A percentile compares a stretch with the other conserved stretches of the same genome.
phyloP scores from a whole-genome alignment of 2,329 filamentous ascomycete species.

The Penicillium sp. region DNA sequence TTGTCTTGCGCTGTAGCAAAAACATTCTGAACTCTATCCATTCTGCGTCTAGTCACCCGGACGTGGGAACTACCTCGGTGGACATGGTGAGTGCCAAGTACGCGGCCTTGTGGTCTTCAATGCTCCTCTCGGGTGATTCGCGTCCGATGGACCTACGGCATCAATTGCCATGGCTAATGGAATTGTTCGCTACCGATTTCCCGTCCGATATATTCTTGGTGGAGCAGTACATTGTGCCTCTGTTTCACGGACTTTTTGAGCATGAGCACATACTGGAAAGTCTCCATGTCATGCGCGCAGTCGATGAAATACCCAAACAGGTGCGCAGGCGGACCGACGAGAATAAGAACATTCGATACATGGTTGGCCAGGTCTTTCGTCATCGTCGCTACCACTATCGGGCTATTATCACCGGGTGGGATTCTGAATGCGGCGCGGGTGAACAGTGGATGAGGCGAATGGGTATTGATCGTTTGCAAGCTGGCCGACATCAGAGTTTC shows the following conservation, averaged over 20 bases:
- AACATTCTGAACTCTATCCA: constrained; percentile 77
- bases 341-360: constrained; percentile 57
- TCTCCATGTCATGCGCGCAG: constrained; percentile 55
- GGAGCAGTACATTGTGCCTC: constrained; percentile 64
- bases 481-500: constrained; percentile 67
- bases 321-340: constrained; percentile 36
- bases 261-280: constrained; percentile 55
- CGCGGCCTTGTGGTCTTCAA: constrained; percentile 68
- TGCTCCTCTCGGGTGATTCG: constrained; percentile 51
- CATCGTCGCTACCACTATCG: constrained; percentile 78
- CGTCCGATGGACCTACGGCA: constrained; percentile 56
- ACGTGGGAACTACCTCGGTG: constrained; percentile 34
- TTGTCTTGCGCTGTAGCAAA: constrained; percentile 72
- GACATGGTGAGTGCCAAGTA: constrained; percentile 66
- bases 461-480: constrained; percentile 59
- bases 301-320: constrained; percentile 56
- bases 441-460: constrained; percentile 65
- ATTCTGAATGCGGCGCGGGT: constrained; percentile 56
- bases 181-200: constrained; percentile 63
- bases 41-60: constrained; percentile 43
- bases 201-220: constrained; percentile 72
- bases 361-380: constrained; percentile 78
- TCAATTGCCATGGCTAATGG: constrained; percentile 63
- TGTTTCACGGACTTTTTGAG: constrained; percentile 54
- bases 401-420: constrained; percentile 88